Base-by-base conservation (phyloP, 202 grass and related monocot genomes). In the Musa balbisiana region DNA sequence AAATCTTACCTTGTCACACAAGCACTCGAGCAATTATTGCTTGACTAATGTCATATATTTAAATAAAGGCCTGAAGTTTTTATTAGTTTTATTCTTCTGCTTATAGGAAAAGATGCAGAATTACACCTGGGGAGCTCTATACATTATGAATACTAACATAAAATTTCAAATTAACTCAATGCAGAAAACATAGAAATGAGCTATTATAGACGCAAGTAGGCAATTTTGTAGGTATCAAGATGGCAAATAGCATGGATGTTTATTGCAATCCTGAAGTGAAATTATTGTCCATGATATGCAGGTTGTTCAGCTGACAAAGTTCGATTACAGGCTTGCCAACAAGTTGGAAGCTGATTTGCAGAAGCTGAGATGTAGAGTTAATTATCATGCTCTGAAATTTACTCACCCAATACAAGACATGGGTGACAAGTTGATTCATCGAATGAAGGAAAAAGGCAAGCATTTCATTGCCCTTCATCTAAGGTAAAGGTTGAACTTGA, bases 251-350 rank as follows among this genome's bases (percentile, higher is more conserved):
- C 13, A 17, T 51, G 9, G 20, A 49, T 12, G 51, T 70, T 70
- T 70, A 10, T 70, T 19, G 67, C 14, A 43, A n/a, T 51, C 21
- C 33, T 51, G 43, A 70, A 52, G 67, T 19, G 8, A 70, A 51
- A 70, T 70, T n/a, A 70, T 2, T 70, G 49, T 51, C 67, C n/a
- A 51, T 70, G 12, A 17, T 52, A 52, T 62, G 73, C 75, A 77
- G 75, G 59, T 77, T 77, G 75, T 77, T 16, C 75, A 77, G 75
- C 62, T 77, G 59, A 65, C 75, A 8, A 77, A 77, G 75, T 77
- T 77, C 21, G 75, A 77, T 52, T 77, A 77, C 9, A 64, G 75
- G 62, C 75, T 77, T 77, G 75, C 75, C 64, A 77, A 77, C 26
- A 77, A 77, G 49, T 52, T 77, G 60, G 75, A 77, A n/a, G 66